phyloP scores from a whole-genome alignment of 306 rosid genomes.

The Rubus parviflorus region DNA sequence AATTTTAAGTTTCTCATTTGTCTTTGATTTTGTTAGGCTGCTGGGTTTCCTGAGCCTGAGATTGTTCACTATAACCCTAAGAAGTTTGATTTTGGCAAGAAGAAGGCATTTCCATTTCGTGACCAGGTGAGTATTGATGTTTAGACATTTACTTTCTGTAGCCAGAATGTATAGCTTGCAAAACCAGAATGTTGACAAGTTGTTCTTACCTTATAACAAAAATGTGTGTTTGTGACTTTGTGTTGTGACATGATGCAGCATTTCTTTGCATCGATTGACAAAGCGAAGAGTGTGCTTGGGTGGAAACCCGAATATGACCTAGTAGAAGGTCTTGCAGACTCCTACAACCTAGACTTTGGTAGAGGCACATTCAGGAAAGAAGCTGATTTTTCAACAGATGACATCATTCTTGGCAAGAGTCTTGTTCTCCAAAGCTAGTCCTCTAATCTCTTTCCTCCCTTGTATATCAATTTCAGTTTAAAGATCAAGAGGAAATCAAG shows the following conservation, averaged over 20 bases:
- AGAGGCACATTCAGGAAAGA: conserved; percentile 88
- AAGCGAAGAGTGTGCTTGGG: conserved; percentile 83
- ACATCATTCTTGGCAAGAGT: conserved; percentile 83
- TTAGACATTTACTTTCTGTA: neutral
- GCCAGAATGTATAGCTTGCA: neutral
- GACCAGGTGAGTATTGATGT: conserved; percentile 61
- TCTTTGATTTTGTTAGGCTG: conserved; percentile 57
- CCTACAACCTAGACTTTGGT: conserved; percentile 85
- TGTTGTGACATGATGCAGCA: conserved; percentile 57
- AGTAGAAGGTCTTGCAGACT: conserved; percentile 88
- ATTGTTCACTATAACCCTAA: conserved; percentile 86
- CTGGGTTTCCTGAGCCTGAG: conserved; percentile 95
- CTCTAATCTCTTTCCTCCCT: neutral
- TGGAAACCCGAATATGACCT: conserved; percentile 67
- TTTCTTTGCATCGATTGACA: conserved; percentile 89
- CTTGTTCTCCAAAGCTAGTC: conserved; percentile 56
- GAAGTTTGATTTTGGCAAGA: conserved; percentile 88
- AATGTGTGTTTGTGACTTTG: neutral
- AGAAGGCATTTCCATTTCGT: conserved; percentile 93
- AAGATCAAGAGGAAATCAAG: conserved; percentile 9
- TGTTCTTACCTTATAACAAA: neutral
- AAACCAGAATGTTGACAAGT: neutral
- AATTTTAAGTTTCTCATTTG: neutral
- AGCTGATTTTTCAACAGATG: conserved; percentile 92
- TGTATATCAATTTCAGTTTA: conserved; percentile 12